These are phyloP conservation scores for Yamadazyma jaroonii DNA, from an alignment of 1,139 yeast genomes.

Conservation along the genomic window DNA sequence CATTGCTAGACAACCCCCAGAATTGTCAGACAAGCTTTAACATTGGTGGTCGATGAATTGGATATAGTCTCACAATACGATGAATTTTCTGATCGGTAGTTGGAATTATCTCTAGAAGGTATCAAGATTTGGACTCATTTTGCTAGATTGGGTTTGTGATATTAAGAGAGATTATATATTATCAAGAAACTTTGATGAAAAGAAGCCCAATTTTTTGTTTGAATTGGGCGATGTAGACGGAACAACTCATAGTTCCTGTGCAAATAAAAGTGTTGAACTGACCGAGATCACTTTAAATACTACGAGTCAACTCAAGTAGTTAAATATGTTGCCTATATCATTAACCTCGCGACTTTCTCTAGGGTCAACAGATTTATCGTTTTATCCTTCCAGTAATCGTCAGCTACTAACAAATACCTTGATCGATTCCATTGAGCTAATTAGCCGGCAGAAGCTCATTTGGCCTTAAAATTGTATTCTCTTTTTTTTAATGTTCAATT, in stretches of 20 bases:
- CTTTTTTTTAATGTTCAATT: too few relatives aligned
- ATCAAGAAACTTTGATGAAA: conserved; percentile 28
- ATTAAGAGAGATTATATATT: conserved; percentile 43
- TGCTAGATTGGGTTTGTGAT: conserved; percentile 62
- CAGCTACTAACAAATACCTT: too few relatives aligned
- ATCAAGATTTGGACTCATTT: conserved; percentile 52
- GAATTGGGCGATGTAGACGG: conserved; percentile 23
- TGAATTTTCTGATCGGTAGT: conserved; percentile 48
- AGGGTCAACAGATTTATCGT: too few relatives aligned
- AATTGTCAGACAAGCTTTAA: conserved; percentile 51
- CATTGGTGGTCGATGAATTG: conserved; percentile 60
- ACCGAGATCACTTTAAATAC: conserved; percentile 36
- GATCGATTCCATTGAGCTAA: too few relatives aligned
- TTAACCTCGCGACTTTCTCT: too few relatives aligned
- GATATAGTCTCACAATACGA: conserved; percentile 39
- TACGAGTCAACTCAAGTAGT: not conserved
- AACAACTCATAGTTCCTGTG: conserved; percentile 57
- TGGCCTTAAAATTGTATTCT: too few relatives aligned
- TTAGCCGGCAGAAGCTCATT: too few relatives aligned
- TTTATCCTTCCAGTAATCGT: too few relatives aligned
- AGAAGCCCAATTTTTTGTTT: conserved; percentile 27
- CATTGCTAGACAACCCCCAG: conserved; percentile 34
- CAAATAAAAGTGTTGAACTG: conserved; percentile 51
- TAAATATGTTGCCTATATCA: too few relatives aligned
- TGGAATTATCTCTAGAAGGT: conserved; percentile 24